Base-by-base conservation (phyloP, 106 monocot genomes). In the Narthecium ossifragum region DNA sequence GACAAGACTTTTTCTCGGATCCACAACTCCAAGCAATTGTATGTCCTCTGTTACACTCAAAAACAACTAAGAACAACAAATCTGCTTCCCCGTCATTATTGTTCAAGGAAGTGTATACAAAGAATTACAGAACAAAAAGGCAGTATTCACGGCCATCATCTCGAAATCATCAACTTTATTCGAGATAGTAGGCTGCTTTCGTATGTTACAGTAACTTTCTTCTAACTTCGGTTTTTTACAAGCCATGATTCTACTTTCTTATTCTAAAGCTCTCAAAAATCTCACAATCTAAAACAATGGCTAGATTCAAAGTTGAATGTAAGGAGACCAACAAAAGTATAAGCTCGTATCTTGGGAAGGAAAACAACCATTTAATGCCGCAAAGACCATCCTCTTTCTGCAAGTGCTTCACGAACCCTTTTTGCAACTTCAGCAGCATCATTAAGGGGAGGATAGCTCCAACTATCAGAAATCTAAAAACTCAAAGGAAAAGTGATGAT, bases 381-480 rank as follows among this genome's bases (percentile, higher is more conserved):
- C 54, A 90, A 26, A 1, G 78, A 73, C 96, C 90, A 98, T 63
- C 96, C 96, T 72, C 78, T 51, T 49, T 80, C 84, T 26, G 90
- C 80, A 41, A 98, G 78, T 50, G 84, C 78, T 52, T 73, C 75
- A 31, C 90, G 83, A 62, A 98, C 78, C 27, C 83, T 59, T 8
- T 47, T 15, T 61, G 96, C 86, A 29, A 67, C 96, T 41, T 84
- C 84, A 18, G 60, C 76, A 20, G 90, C 74, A 46, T 98, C 96
- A 46, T 81, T 87, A 8, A 98, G 79, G 25, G 90, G 96, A 48
- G 90, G 86, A 61, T 98, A 98, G 71, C 90, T 90, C 96, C 96
- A 98, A 52, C 71, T 84, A 63, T 87, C 76, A 11, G 96, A 90
- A 28, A 98, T 74, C 96, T 98, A 60, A 2, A 73, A 59, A 46